Evolutionary conservation across 2,329 filamentous ascomycete species (phyloP).

Genomic region (Verticillium nonalfalfae): DNA sequence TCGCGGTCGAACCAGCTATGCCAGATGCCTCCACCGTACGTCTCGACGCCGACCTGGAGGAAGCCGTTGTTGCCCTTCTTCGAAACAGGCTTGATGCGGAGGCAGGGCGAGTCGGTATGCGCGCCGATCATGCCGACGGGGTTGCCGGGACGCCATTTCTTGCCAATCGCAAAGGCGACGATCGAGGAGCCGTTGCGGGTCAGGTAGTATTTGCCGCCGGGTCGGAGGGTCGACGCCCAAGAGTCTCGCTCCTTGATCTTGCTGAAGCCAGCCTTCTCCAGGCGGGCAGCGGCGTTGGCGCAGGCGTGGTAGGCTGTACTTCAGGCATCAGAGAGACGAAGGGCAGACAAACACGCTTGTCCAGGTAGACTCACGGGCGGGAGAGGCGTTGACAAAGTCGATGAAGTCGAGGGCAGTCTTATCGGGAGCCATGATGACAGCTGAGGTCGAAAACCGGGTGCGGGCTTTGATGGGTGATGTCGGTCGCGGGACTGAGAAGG

Average conservation of each 20-base stretch:
- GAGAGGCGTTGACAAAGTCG: conserved; percentile 89
- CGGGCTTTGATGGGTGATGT: not conserved
- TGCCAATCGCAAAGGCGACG: conserved; percentile 85
- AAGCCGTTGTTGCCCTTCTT: conserved; percentile 84
- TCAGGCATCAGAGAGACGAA: not conserved
- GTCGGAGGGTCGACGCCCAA: conserved; percentile 73
- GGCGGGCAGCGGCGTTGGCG: conserved; percentile 65
- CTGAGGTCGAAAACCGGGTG: conserved; percentile 19
- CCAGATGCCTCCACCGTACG: conserved; percentile 95
- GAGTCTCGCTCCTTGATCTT: conserved; percentile 86
- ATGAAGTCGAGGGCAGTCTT: conserved; percentile 73
- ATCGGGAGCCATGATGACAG: conserved; percentile 42
- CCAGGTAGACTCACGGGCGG: conserved; percentile 62
- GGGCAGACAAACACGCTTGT: not conserved
- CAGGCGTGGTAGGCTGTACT: conserved; percentile 86
- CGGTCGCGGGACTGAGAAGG: not conserved
- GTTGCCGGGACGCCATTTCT: conserved; percentile 86
- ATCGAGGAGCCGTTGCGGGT: conserved; percentile 91
- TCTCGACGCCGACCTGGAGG: conserved; percentile 91
- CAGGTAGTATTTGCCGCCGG: conserved; percentile 93
- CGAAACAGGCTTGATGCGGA: conserved; percentile 90
- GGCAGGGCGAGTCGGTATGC: conserved; percentile 89
- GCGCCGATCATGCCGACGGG: conserved; percentile 90
- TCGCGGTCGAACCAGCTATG: conserved; percentile 98
- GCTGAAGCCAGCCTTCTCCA: conserved; percentile 79